Percentiles rank a stretch among this genome's conserved stretches.
These are phyloP conservation scores for Phytophthora pinifolia DNA, from an alignment of 352 stramenopile species.

Conservation along the genomic window DNA sequence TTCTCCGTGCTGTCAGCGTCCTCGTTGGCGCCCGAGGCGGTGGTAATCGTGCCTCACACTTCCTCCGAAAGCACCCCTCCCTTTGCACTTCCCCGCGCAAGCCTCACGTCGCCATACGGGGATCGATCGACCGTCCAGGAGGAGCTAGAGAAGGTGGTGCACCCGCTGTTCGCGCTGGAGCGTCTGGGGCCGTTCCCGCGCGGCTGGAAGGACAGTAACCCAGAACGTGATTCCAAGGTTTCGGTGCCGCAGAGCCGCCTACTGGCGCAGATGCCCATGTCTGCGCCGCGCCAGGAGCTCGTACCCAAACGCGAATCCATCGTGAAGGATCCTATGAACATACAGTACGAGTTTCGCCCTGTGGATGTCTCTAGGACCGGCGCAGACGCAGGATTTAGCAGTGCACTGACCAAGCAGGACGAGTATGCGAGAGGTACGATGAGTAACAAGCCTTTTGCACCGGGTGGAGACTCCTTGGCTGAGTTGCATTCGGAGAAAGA, in stretches of 20 bases:
- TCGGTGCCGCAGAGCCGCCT: slow-evolving; percentile 46
- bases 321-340: slow-evolving; percentile 49
- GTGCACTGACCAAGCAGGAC: slow-evolving; percentile 71
- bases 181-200: slow-evolving; percentile 38
- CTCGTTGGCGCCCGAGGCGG: slow-evolving; percentile 39
- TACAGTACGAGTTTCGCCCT: slow-evolving; percentile 65
- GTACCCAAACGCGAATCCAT: slow-evolving; percentile 46
- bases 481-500: slow-evolving; percentile 17
- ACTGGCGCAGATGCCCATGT: slow-evolving; percentile 75
- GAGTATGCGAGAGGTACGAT: slow-evolving; percentile 81
- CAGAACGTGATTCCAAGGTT: slow-evolving; percentile 14
- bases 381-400: slow-evolving; percentile 56
- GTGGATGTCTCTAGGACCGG: slow-evolving; percentile 34
- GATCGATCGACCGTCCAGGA: slow-evolving; percentile 21
- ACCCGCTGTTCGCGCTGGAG: slow-evolving; percentile 46
- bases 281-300: slow-evolving; percentile 49
- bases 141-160: slow-evolving; percentile 31
- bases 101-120: slow-evolving; percentile 36
- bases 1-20: slow-evolving; percentile 54
- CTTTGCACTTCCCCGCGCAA: slow-evolving; percentile 46
- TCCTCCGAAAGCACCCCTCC: slow-evolving; percentile 1
- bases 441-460: slow-evolving; percentile 73
- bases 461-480: slow-evolving; percentile 62
- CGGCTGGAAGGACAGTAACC: slow-evolving; percentile 18
- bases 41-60: slow-evolving; percentile 45